Evolutionary conservation across 73 alveolate species (phyloP), one percentile per base, ranked within the genome.

Genomic region (Blepharisma stoltei): DNA sequence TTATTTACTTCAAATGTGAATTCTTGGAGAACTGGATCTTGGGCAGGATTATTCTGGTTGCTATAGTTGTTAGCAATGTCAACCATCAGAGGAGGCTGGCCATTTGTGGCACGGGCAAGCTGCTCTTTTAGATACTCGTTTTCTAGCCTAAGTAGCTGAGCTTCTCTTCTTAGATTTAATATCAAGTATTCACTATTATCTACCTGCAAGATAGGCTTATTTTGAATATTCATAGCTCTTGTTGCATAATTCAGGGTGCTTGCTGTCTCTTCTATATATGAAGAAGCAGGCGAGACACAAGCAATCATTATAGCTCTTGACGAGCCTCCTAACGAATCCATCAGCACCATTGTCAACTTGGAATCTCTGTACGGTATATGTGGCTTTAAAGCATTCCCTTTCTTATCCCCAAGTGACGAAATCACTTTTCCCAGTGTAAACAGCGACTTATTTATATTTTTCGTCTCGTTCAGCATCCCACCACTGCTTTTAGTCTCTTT

Each of bases 341-440:
- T 95, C 69, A 97, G 85, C 32, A 97, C 93, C 99, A 97, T 95
- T 11, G 99, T 95, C 48, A 97, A 89, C 85, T 97, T 97, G 52
- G 98, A 88, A 81, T 97, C 99, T 81, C 99, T 86, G 85, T 95
- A 97, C 6, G 99, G 99, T 25, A 97, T 94, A 80, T 97, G 97
- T 8, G 90, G 95, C 43, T 69, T 69, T 44, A 69, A 43, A 27
- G 71, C 65, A 46, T 81, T 77, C 67, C 83, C 88, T 77, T 92
- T 93, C 67, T 95, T 88, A 73, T 93, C 96, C 32, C 86, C 76
- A 41, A 83, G 67, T 8, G 98, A 87, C 27, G 91, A 85, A 23
- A 90, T 84, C 7, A 97, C 99, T 84, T 97, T 97, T 50, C 99
- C 99, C 52, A 97, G 77, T 54, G 97, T 95, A 82, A 97, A 95